Evolutionary conservation across 1,139 yeast genomes (phyloP).

Genomic region (Debaryomyces sp.): DNA sequence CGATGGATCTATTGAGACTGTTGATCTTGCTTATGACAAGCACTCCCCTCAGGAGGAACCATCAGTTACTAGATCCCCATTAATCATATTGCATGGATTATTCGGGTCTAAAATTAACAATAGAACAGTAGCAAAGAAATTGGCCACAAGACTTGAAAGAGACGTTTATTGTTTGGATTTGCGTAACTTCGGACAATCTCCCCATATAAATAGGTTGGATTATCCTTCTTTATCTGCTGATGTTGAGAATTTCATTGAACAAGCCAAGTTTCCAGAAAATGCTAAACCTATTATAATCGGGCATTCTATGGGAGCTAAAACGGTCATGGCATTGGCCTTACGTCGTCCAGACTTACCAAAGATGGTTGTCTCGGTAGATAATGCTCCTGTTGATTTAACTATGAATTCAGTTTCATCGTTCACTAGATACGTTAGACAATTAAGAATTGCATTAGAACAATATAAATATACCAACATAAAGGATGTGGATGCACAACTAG

Average conservation of each 20-base stretch:
- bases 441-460: constrained; percentile 55
- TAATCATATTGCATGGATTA: constrained; percentile 83
- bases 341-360: constrained; percentile 66
- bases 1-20: constrained; percentile 28
- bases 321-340: constrained; percentile 85
- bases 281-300: constrained; percentile 74
- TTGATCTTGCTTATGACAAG: constrained; percentile 32
- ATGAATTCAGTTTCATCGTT: constrained; percentile 57
- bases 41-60: constrained; percentile 25
- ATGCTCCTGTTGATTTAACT: constrained; percentile 76
- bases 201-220: constrained; percentile 69
- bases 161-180: constrained; percentile 75
- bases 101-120: constrained; percentile 85
- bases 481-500: constrained; percentile 70
- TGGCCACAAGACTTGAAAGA: constrained; percentile 44
- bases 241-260: constrained; percentile 69
- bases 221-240: constrained; percentile 85
- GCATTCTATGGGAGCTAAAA: constrained; percentile 97
- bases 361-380: constrained; percentile 79
- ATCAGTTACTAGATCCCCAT: constrained; percentile 44
- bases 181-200: constrained; percentile 92
- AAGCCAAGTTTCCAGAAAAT: constrained; percentile 34
- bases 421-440: constrained; percentile 64
- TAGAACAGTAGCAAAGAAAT: constrained; percentile 65
- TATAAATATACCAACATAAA: constrained; percentile 51